These are phyloP conservation scores for Tetrahymena malaccensis DNA, from an alignment of 73 alveolate species.

Conservation along the genomic window DNA sequence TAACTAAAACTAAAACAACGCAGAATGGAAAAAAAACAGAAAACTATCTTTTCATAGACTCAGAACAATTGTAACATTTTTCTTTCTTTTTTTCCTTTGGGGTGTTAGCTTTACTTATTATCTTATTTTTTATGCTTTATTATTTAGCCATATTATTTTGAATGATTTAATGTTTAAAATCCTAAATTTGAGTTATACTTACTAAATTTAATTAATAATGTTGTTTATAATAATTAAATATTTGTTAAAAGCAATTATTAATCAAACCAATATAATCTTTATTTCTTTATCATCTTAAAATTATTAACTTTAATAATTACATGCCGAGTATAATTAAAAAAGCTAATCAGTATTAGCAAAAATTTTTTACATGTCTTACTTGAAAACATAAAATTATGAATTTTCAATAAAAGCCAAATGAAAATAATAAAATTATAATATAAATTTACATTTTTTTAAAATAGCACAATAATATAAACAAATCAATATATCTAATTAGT, in stretches of 20 bases:
- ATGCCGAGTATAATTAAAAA: neutral
- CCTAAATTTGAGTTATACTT: neutral
- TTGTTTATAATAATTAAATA: neutral
- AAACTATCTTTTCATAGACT: neutral
- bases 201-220: neutral
- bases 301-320: too few relatives aligned
- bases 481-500: too few relatives aligned
- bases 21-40: neutral
- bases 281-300: neutral
- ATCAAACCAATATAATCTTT: neutral
- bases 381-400: too few relatives aligned
- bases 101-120: neutral
- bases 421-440: too few relatives aligned
- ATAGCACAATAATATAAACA: too few relatives aligned
- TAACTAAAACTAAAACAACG: neutral
- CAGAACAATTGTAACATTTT: neutral
- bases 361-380: too few relatives aligned
- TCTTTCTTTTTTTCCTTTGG: neutral
- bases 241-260: too few relatives aligned
- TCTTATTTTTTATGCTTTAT: neutral
- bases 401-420: too few relatives aligned
- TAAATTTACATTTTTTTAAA: too few relatives aligned
- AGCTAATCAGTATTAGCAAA: too few relatives aligned
- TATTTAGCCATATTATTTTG: neutral
- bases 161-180: too few relatives aligned